Conservation (phyloP, 805 yeast species). For the Cyberlindnera petersonii region DNA sequence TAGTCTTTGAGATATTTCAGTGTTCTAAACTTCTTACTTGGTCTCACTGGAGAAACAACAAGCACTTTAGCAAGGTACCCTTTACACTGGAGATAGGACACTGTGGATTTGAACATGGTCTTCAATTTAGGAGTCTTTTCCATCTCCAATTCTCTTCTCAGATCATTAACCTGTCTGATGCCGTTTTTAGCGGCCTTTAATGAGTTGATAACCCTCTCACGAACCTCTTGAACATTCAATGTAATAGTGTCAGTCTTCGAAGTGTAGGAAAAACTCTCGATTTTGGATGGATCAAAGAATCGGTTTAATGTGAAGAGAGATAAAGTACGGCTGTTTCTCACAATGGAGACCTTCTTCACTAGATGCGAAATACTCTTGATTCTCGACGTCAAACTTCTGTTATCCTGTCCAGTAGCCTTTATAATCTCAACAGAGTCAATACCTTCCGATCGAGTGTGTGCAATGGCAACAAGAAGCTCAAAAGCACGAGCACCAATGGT, state of each 20-base stretch:
- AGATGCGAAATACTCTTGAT: constrained; percentile 51
- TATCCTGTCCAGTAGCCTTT: constrained; percentile 59
- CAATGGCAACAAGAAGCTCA: constrained; percentile 55
- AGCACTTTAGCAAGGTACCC: constrained; percentile 49
- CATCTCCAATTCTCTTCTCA: constrained; percentile 54
- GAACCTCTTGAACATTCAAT: constrained; percentile 28
- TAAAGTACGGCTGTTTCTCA: constrained; percentile 48
- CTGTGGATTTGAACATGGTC: constrained; percentile 46
- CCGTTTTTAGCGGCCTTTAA: constrained; percentile 57
- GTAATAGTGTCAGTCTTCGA: constrained; percentile 25
- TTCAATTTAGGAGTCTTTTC: constrained; percentile 38
- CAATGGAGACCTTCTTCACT: constrained; percentile 38
- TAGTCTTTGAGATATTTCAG: constrained; percentile 41
- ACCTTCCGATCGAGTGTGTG: constrained; percentile 52
- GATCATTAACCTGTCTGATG: constrained; percentile 56
- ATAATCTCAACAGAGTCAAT: constrained; percentile 57
- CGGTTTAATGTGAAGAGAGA: constrained; percentile 48
- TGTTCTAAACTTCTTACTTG: constrained; percentile 46
- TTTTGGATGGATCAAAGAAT: constrained; percentile 31
- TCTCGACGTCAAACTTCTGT: constrained; percentile 63
- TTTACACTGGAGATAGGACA: constrained; percentile 40
- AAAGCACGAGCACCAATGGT: constrained; percentile 54
- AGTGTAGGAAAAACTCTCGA: constrained; percentile 15
- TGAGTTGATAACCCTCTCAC: constrained; percentile 40
- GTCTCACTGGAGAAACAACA: constrained; percentile 44